A percentile compares a stretch with the other conserved stretches of the same genome.
Evolutionary conservation across 169 alveolate genomes (phyloP).

Genomic region (Plasmodium yoelii): DNA sequence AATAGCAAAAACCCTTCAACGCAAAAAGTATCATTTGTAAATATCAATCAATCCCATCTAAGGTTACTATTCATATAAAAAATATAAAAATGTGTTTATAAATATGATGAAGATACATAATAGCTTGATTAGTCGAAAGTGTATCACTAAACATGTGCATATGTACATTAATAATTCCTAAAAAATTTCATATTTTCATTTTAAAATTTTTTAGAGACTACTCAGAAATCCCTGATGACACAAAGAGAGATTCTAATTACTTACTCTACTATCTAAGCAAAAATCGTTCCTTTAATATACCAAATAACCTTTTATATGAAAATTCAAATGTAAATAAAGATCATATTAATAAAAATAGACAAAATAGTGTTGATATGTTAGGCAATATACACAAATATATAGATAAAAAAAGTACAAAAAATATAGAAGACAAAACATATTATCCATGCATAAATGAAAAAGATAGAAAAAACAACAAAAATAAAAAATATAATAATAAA

Average conservation of each 20-base stretch:
- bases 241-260: constrained; percentile 4
- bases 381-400: neutral
- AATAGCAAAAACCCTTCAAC: constrained; percentile 5
- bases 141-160: neutral
- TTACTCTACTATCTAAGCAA: constrained; percentile 12
- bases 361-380: neutral
- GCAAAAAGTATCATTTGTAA: neutral
- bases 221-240: constrained; percentile 20
- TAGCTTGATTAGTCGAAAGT: neutral
- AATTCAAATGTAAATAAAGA: constrained; percentile 4
- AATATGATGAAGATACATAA: neutral
- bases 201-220: constrained; percentile 11
- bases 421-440: neutral
- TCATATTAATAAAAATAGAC: neutral
- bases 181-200: neutral
- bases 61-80: constrained; percentile 9
- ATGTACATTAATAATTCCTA: neutral
- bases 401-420: neutral
- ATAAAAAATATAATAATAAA: neutral
- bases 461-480: neutral
- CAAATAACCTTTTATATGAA: neutral
- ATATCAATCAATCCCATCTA: constrained; percentile 4
- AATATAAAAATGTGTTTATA: neutral
- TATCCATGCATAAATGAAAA: constrained; percentile 3
- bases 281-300: constrained; percentile 14